A percentile compares a stretch with the other conserved stretches of the same genome.
phyloP scores from a whole-genome alignment of 1,139 yeast genomes.

The Arxiozyma slooffiae region DNA sequence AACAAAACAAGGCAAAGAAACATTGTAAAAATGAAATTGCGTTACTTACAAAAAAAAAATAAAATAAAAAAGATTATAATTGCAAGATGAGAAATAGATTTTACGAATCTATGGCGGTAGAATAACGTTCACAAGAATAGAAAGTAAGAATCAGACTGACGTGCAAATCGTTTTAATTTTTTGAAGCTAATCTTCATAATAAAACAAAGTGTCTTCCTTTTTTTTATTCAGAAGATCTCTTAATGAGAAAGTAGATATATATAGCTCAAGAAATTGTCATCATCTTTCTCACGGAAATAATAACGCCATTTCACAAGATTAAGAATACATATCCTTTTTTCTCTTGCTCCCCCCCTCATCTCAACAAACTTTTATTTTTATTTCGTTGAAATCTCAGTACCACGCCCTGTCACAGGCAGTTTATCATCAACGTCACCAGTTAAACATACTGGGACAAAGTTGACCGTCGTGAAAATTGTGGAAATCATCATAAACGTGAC shows the following conservation, averaged over 20 bases:
- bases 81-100: neutral
- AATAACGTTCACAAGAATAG: neutral
- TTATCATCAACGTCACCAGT: conserved; percentile 79
- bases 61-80: neutral
- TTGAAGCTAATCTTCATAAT: conserved; percentile 27
- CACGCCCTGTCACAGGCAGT: conserved; percentile 99
- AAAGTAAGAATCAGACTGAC: conserved; percentile 51
- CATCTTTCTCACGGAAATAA: conserved; percentile 12
- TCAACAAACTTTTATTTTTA: too few relatives aligned
- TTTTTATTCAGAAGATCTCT: conserved; percentile 17
- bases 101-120: too few relatives aligned
- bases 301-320: neutral
- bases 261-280: conserved; percentile 27
- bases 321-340: too few relatives aligned
- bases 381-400: conserved; percentile 47
- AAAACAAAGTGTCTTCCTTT: too few relatives aligned
- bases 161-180: conserved; percentile 53
- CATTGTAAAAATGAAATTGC: too few relatives aligned
- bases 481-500: conserved; percentile 71
- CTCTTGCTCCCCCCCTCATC: neutral
- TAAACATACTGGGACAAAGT: conserved; percentile 78
- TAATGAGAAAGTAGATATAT: conserved; percentile 8
- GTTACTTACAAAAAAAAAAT: too few relatives aligned
- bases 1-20: neutral
- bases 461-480: conserved; percentile 99